Percentiles rank a stretch among this genome's conserved stretches.
Evolutionary conservation across 2,329 filamentous ascomycete species (phyloP).

Genomic region (Apiospora phragmitis): DNA sequence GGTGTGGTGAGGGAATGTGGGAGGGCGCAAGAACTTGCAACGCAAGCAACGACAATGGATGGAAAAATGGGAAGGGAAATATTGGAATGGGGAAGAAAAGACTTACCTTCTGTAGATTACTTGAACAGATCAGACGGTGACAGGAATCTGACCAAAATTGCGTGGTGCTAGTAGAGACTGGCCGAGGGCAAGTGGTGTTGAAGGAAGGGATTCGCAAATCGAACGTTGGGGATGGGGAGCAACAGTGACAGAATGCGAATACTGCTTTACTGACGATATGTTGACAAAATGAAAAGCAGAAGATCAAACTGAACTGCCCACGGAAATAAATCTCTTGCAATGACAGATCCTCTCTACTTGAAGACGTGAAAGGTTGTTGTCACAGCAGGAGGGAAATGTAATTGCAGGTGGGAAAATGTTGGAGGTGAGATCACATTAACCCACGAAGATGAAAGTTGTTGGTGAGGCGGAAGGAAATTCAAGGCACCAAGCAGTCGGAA

Average conservation of each 20-base stretch:
- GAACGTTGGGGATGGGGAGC: not conserved
- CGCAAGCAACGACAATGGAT: not conserved
- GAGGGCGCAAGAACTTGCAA: not conserved
- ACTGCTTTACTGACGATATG: not conserved
- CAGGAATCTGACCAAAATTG: not conserved
- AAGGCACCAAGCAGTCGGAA: not conserved
- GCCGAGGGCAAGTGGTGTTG: not conserved
- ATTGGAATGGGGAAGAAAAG: not conserved
- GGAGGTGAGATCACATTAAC: not conserved
- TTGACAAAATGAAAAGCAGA: not conserved
- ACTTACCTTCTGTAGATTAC: not conserved
- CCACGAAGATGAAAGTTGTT: not conserved
- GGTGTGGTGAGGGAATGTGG: not conserved
- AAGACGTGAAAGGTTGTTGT: not conserved
- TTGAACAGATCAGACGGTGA: not conserved
- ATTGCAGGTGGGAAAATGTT: not conserved
- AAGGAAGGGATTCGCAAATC: not conserved
- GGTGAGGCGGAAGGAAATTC: not conserved
- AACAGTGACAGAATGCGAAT: not conserved
- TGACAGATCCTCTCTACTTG: not conserved
- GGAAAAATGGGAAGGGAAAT: not conserved
- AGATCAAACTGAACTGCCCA: not conserved
- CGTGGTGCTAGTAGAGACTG: not conserved
- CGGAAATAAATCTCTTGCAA: not conserved
- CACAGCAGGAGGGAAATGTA: not conserved